Evolutionary conservation across 306 rosid genomes (phyloP), one percentile per base, ranked within the genome.

Genomic region (Lathyrus sativus): DNA sequence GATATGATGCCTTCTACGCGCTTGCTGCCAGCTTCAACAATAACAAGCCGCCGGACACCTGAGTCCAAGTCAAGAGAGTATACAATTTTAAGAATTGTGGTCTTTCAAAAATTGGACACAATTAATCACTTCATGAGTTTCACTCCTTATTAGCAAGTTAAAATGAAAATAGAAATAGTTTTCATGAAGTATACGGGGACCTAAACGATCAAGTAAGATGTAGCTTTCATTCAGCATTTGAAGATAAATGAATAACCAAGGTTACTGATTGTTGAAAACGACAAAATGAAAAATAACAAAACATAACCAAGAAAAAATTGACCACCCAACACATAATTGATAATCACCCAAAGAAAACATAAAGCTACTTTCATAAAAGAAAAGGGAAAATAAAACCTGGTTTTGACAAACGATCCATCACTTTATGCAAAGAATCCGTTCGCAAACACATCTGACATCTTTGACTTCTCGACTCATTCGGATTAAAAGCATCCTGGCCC

Each of bases 21-120:
- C 86, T 90, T 95, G 81, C 97, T 90, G 55, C 99, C 99, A 26
- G 99, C 99, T 82, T 95, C 99, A 78, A 95, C 99, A 18, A 95
- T 85, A 11, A 90, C 84, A 45, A 95, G 86, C 74, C 99, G 88
- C 71, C 99, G 77, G 48, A 95, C 88, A 51, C 97, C 99, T 93
- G 87, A 62, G 22, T 19, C 22, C 22, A 19, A 19, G 22, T 19
- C 22, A 19, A 19, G 22, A 19, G 22, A 19, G 22, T 1, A 19
- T 19, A 19, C 22, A 19, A 19, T 19, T 19, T 19, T 19, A 19
- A 19, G 22, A 0, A 19, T 0, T 19, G 22, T 1, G 22, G 22
- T 19, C 22, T 19, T 19, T 19, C 22, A 19, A 19, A 19, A 19
- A 19, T 19, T 19, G 22, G 22, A 19, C 22, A 19, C 22, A n/a